Conservation (phyloP, 331 rosid species). For the Prunus yedoensis region DNA sequence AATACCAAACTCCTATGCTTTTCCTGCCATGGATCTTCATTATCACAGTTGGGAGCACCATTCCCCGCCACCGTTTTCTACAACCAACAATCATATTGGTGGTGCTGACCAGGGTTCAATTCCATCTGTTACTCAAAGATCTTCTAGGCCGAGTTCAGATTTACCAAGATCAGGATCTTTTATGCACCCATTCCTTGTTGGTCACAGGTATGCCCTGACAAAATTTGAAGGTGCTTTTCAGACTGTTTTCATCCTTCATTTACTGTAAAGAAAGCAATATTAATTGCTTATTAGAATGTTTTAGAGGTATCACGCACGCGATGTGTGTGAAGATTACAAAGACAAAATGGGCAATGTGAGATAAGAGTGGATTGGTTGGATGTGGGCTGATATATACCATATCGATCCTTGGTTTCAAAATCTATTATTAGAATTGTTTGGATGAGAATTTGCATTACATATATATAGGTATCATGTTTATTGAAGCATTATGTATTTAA, state of each 20-base stretch:
- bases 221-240: conserved; percentile 8
- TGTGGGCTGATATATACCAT: not conserved
- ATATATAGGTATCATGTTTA: not conserved
- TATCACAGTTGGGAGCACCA: conserved; percentile 92
- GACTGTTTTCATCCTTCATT: not conserved
- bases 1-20: conserved; percentile 68
- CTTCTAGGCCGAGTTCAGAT: conserved; percentile 63
- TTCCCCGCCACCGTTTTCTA: conserved; percentile 69
- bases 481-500: not conserved
- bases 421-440: too few relatives aligned
- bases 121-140: conserved; percentile 67
- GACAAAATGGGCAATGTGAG: too few relatives aligned
- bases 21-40: conserved; percentile 80
- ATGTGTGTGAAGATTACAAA: too few relatives aligned
- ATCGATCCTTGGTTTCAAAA: not conserved
- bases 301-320: not conserved
- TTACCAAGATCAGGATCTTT: conserved; percentile 69
- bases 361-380: not conserved
- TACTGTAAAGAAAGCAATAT: not conserved
- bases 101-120: conserved; percentile 62
- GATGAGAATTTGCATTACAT: not conserved
- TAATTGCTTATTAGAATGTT: not conserved
- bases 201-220: conserved; percentile 70
- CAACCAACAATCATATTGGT: conserved; percentile 52
- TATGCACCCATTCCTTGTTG: conserved; percentile 70